phyloP scores from a whole-genome alignment of 129 eudicot genomes.

The Scalesia atractyloides region DNA sequence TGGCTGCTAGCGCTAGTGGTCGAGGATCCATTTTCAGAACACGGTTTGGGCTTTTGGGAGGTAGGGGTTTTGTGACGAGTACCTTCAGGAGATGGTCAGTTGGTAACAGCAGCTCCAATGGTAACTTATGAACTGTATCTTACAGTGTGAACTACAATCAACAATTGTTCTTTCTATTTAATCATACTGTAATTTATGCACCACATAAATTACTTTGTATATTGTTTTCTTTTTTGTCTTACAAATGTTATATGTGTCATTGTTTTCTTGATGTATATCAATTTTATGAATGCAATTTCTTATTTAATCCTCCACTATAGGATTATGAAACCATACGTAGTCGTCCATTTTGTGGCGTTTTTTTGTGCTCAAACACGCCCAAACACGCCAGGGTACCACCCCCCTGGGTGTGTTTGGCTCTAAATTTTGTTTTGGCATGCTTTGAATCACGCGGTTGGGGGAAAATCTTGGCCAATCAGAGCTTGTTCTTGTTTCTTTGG shows the following conservation, averaged over 20 bases:
- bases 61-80: conserved; percentile 53
- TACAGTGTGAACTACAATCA: background rate
- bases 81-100: conserved; percentile 57
- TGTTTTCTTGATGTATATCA: background rate
- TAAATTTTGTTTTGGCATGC: too few species aligned
- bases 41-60: conserved; percentile 54
- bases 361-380: too few species aligned
- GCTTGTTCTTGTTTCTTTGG: too few species aligned
- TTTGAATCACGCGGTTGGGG: too few species aligned
- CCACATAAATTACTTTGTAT: background rate
- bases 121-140: conserved; percentile 6
- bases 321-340: too few species aligned
- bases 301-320: background rate
- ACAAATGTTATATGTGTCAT: background rate
- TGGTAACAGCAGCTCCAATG: conserved; percentile 39
- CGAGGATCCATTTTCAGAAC: conserved; percentile 30
- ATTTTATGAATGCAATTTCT: conserved; percentile 3
- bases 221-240: background rate
- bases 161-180: background rate
- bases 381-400: too few species aligned
- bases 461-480: too few species aligned
- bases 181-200: background rate
- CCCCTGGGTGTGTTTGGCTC: too few species aligned
- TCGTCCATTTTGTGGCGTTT: too few species aligned
- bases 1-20: background rate